A percentile compares a stretch with the other conserved stretches of the same genome.
Conservation (phyloP, 257 asterid genomes). For the Solanum clarkiae region DNA sequence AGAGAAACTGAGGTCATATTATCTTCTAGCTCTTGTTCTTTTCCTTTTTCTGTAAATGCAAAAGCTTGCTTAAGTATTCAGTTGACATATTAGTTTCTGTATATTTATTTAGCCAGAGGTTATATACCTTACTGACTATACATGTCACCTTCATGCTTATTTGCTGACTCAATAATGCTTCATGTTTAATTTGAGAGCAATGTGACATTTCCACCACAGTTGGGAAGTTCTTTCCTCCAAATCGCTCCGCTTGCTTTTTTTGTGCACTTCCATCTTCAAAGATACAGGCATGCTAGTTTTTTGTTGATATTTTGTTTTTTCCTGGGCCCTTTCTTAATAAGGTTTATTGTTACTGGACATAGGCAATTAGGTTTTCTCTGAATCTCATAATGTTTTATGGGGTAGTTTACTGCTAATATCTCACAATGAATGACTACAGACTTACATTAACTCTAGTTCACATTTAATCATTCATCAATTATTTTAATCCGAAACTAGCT, state of each 20-base stretch:
- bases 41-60: neutral
- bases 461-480: neutral
- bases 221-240: neutral
- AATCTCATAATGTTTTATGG: neutral
- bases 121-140: neutral
- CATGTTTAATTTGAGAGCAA: neutral
- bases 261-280: neutral
- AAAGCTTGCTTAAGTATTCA: neutral
- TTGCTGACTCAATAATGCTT: neutral
- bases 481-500: neutral
- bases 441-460: neutral
- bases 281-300: neutral
- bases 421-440: neutral
- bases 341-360: neutral
- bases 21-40: constrained; percentile 3
- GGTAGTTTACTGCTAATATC: neutral
- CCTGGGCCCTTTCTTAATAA: neutral
- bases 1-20: constrained; percentile 78
- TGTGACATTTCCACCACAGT: neutral
- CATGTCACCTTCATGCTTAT: neutral
- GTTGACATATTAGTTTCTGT: neutral
- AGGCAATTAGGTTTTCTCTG: neutral
- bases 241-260: neutral
- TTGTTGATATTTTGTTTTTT: neutral
- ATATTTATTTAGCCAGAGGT: neutral